Evolutionary conservation across 495 filamentous ascomycete species (phyloP), one percentile per base, ranked within the genome.

Genomic region (Cercophora newfieldiana): DNA sequence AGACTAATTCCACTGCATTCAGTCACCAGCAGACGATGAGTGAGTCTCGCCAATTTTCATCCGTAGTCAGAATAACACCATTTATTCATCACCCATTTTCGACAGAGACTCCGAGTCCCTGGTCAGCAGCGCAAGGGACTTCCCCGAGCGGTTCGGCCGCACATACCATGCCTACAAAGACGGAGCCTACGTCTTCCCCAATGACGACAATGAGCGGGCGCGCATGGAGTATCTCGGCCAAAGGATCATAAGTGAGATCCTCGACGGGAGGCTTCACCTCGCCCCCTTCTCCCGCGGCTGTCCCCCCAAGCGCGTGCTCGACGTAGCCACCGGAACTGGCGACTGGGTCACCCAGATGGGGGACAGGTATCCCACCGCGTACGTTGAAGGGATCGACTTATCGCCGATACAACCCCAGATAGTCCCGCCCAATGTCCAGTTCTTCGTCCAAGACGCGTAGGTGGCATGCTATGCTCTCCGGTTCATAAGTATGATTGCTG

Each of bases 401-500:
- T 77, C 75, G 7, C 77, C 80, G 7, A 82, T 85, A 29, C 82
- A 85, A 49, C 79, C 80, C 0, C 50, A 59, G 14, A 76, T 77
- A 61, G 76, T 79, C 1, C 80, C 77, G 0, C 76, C 76, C 2
- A 82, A 83, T 57, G 74, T 81, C 37, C 66, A 74, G 69, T 86
- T 80, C 70, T 75, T 78, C 22, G 72, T 86, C 25, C 83, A 85
- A 56, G 83, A 85, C 68, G 74, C 74, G 75, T 77, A 65, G 6
- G 74, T 64, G 5, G 16, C 24, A 12, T 33, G 24, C 24, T 37
- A n/a, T 28, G 8, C 1, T 25, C 51, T 21, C 14, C 30, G 25
- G 5, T 28, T n/a, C n/a, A n/a, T n/a, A n/a, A n/a, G n/a, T n/a
- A n/a, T n/a, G n/a, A n/a, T n/a, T n/a, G 7, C n/a, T 1, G 8